Conservation (phyloP, 2,329 filamentous ascomycete species). For the Arthrobotrys sphaeroides region DNA sequence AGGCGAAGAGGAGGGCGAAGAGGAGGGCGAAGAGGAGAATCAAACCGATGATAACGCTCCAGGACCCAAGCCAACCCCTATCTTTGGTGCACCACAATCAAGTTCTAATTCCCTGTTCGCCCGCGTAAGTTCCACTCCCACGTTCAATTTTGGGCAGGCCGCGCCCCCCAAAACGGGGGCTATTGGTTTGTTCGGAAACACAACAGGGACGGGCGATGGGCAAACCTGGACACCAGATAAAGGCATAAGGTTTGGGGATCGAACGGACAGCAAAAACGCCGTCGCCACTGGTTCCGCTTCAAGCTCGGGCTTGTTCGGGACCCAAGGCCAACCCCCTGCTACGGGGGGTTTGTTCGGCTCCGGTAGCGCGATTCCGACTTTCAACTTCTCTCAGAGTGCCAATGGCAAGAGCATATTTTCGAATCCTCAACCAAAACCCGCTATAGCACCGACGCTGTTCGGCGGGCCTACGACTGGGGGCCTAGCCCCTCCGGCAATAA, state of each 20-base stretch:
- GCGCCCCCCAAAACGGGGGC: conserved; percentile 42
- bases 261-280: conserved; percentile 25
- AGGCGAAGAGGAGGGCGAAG: conserved; percentile 4
- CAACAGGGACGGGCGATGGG: conserved; percentile 30
- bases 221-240: conserved; percentile 56
- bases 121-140: conserved; percentile 31
- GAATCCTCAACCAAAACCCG: conserved; percentile 36
- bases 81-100: conserved; percentile 22
- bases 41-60: background rate
- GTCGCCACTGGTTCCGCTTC: background rate
- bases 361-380: conserved; percentile 14
- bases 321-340: background rate
- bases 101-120: conserved; percentile 31
- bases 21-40: conserved; percentile 9
- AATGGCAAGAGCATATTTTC: conserved; percentile 54
- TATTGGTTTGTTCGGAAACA: conserved; percentile 31
- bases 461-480: conserved; percentile 22
- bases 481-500: conserved; percentile 29
- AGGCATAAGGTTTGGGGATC: conserved; percentile 54
- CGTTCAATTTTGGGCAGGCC: conserved; percentile 28
- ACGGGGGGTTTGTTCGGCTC: conserved; percentile 23
- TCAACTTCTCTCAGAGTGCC: conserved; percentile 28
- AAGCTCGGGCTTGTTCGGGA: conserved; percentile 7
- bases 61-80: conserved; percentile 6
- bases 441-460: conserved; percentile 22